phyloP scores from a whole-genome alignment of 225 moss, liverwort and hornwort genomes.

The Neckera pumila region DNA sequence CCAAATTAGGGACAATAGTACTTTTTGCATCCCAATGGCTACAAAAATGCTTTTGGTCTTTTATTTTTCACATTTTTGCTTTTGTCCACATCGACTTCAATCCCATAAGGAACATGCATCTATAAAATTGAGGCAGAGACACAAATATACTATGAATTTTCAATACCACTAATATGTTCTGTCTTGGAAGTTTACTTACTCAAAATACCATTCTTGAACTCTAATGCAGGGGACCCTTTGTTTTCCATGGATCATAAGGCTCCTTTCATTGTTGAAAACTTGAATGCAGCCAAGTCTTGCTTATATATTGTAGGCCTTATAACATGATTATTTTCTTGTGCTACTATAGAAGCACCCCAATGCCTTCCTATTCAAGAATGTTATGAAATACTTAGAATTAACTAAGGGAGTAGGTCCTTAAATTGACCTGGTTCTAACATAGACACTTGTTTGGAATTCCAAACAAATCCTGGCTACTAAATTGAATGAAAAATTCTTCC shows the following conservation, averaged over 20 bases:
- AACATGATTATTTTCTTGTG: too few species aligned
- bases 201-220: neutral
- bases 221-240: fast-evolving
- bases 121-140: neutral
- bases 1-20: neutral
- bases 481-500: too few species aligned
- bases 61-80: neutral
- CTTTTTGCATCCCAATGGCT: neutral
- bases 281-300: too few species aligned
- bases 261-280: neutral
- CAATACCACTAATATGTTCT: neutral
- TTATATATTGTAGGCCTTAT: neutral
- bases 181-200: neutral
- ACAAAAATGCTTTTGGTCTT: neutral
- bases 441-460: too few species aligned
- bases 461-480: too few species aligned
- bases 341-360: neutral
- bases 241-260: neutral
- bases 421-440: too few species aligned
- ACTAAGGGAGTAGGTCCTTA: too few species aligned
- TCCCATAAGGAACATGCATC: neutral
- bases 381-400: neutral
- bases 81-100: neutral
- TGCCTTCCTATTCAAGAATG: neutral
- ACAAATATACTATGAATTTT: neutral